Evolutionary conservation across 2,329 filamentous ascomycete species (phyloP), one percentile per base, ranked within the genome.

Genomic region (Bimuria novae-zelandiae): DNA sequence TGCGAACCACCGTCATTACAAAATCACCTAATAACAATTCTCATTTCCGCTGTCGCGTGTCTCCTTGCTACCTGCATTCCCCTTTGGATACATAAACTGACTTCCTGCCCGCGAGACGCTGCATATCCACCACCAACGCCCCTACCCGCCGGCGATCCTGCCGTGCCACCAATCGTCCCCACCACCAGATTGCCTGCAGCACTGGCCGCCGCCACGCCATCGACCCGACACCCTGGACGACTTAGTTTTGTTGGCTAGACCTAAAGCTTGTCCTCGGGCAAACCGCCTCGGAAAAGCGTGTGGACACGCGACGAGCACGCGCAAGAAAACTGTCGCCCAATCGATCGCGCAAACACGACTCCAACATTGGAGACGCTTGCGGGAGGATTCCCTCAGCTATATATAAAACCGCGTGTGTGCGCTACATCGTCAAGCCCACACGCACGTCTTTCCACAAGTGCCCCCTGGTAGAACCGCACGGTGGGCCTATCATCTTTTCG

Each of bases 101-200:
- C 39, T 14, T n/a, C 39, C n/a, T 41, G 39, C 12, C 23, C 16
- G 6, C 39, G 12, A 29, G 39, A 19, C 36, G 19, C 32, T 14
- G 7, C 16, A 29, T 52, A 48, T 54, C 48, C 37, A 43, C 54
- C 49, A 23, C 29, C 51, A 27, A 30, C 57, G 61, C 64, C 51
- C 29, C 52, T 59, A 47, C 59, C 60, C 48, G 44, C 50, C 52
- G 37, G 60, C 56, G 62, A 54, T 52, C 62, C 51, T 48, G n/a
- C 52, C 46, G 25, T 32, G 25, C 37, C 49, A 54, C 59, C 52
- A 55, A 51, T 25, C 43, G 36, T 36, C 55, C 41, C 52, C 49
- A 50, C 51, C 33, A 51, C 49, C 49, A 52, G 33, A 51, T 51
- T 48, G 39, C 52, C 4, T 55, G 53, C 52, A 59, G 55, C 55